Evolutionary conservation across 176 grass and related monocot species (phyloP), one percentile per base, ranked within the genome.

Genomic region (Secale cereale): DNA sequence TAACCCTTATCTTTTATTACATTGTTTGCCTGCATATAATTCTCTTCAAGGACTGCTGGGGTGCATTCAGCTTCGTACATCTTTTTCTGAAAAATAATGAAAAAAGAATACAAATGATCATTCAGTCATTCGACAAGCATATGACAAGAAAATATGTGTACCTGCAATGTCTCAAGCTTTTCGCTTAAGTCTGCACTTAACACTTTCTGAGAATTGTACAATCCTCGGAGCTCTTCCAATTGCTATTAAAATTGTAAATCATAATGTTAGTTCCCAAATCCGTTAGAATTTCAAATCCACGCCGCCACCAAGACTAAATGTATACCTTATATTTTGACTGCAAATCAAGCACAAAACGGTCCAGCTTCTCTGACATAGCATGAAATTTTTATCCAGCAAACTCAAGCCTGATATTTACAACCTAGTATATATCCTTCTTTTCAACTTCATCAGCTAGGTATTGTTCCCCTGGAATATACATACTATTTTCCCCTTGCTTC

Each of bases 401-500:
- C 54, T 70, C 40, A 50, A 65, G 46, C 17, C 77, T 3, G 39
- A 48, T 79, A 41, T 78, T 39, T 25, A 69, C 66, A 71, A 59
- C 70, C 36, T 20, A 65, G 23, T 59, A 23, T 76, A 43, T 37
- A 15, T 1, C 94, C 86, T 94, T 97, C 37, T 10, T 97, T 85
- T 94, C 92, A 80, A 85, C 85, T 91, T 94, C 94, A 78, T 97
- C 89, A 65, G 82, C 82, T 70, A 94, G 80, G 67, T 90, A 90
- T 54, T 89, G 92, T 68, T 97, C 88, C 50, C 64, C 78, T 41
- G 94, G 94, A 82, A 97, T 97, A 77, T 97, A 97, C 65, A 97
- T 81, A 32, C 8, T n/a, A n/a, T n/a, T n/a, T n/a, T n/a, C n/a
- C n/a, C n/a, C n/a, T n/a, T n/a, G n/a, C n/a, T n/a, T n/a, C n/a